Evolutionary conservation across 495 filamentous ascomycete species (phyloP).

Genomic region (Penicillium canescens): DNA sequence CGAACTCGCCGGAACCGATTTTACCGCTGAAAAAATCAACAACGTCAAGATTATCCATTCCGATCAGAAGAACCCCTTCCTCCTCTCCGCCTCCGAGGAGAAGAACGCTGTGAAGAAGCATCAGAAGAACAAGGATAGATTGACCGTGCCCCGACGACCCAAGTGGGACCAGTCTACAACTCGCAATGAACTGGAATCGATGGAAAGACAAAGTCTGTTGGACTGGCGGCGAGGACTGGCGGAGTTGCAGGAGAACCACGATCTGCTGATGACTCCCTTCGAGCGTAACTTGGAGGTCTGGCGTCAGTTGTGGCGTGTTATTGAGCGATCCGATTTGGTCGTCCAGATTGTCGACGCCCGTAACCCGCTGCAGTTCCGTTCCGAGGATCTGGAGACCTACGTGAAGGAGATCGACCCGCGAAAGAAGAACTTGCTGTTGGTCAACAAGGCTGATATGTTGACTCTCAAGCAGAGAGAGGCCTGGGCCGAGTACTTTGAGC

Average conservation of each 20-base stretch:
- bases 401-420: constrained; percentile 86
- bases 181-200: constrained; percentile 71
- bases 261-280: constrained; percentile 97
- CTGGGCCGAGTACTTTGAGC: constrained; percentile 89
- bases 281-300: constrained; percentile 98
- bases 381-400: constrained; percentile 89
- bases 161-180: constrained; percentile 86
- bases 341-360: constrained; percentile 99
- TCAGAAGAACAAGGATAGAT: constrained; percentile 66
- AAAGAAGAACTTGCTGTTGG: constrained; percentile 89
- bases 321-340: constrained; percentile 92
- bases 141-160: constrained; percentile 90
- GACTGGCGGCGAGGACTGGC: constrained; percentile 90
- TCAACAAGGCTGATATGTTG: constrained; percentile 99
- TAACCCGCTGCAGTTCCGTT: constrained; percentile 91
- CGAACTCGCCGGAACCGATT: constrained; percentile 95
- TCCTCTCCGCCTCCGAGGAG: constrained; percentile 88
- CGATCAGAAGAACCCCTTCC: constrained; percentile 92
- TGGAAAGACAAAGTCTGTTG: constrained; percentile 79
- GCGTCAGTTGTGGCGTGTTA: constrained; percentile 97
- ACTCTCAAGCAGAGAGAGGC: constrained; percentile 76
- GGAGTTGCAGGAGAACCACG: constrained; percentile 87
- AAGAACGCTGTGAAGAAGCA: constrained; percentile 75
- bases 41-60: constrained; percentile 98
- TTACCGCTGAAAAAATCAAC: constrained; percentile 98